These are phyloP conservation scores for Arthrobotrys sphaeroides DNA, from an alignment of 2,329 filamentous ascomycete genomes.

Conservation along the genomic window DNA sequence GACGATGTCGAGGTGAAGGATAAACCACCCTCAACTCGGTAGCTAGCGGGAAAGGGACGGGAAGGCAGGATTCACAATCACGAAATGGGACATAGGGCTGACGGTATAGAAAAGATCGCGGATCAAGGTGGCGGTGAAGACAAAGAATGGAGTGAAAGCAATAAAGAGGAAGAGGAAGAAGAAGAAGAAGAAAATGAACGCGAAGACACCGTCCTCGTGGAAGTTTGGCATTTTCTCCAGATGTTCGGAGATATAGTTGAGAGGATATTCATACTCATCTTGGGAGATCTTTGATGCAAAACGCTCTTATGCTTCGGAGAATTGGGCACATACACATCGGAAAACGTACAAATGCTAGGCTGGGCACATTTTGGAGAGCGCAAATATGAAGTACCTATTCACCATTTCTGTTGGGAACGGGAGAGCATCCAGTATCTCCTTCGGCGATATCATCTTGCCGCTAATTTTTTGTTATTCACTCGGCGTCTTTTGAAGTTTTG, in stretches of 20 bases:
- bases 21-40: not conserved
- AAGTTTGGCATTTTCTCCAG: conserved; percentile 37
- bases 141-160: not conserved
- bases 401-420: too few species aligned
- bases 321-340: too few species aligned
- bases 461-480: too few species aligned
- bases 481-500: too few species aligned
- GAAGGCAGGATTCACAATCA: conserved; percentile 9
- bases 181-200: not conserved
- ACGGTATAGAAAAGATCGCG: not conserved
- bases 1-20: conserved; percentile 28
- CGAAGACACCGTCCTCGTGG: not conserved
- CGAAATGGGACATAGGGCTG: not conserved
- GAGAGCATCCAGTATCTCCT: too few species aligned
- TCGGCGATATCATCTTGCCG: too few species aligned
- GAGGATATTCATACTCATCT: conserved; percentile 29
- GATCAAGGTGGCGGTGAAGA: not conserved
- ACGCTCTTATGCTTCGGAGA: too few species aligned
- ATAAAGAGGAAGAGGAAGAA: not conserved
- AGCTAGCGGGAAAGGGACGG: conserved; percentile 20
- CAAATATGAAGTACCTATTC: too few species aligned
- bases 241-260: conserved; percentile 38
- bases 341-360: too few species aligned
- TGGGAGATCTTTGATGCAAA: conserved; percentile 30
- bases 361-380: too few species aligned